Conservation (phyloP, 2,329 filamentous ascomycete genomes). For the Fusarium tupiense region DNA sequence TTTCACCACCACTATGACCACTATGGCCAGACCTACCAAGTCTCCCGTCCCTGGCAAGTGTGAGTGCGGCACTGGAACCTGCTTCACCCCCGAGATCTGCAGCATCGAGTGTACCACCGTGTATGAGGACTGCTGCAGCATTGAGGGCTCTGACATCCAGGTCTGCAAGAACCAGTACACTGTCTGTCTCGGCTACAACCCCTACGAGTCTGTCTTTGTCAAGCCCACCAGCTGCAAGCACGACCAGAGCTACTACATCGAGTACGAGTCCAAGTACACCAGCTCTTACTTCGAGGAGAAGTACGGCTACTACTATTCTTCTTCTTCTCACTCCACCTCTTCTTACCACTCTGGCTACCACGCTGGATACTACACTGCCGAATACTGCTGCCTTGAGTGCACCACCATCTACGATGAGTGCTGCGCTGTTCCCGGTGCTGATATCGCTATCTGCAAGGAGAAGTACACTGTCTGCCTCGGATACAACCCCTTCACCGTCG, state of each 20-base stretch:
- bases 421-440: conserved; percentile 8
- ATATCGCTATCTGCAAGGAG: conserved; percentile 18
- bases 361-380: conserved; percentile 24
- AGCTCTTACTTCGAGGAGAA: conserved; percentile 10
- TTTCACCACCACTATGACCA: conserved; percentile 16
- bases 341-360: conserved; percentile 1
- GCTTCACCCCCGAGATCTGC: conserved; percentile 22
- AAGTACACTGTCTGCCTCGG: conserved; percentile 27
- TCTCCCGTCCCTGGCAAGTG: conserved; percentile 1
- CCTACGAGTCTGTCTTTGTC: conserved; percentile 3
- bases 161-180: conserved; percentile 20
- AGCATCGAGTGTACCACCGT: conserved; percentile 19
- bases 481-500: conserved; percentile 15
- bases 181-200: conserved; percentile 28
- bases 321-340: neutral
- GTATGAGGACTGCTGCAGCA: conserved; percentile 24
- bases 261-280: conserved; percentile 22
- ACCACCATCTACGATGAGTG: conserved; percentile 28
- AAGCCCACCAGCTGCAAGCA: conserved; percentile 27
- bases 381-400: conserved; percentile 29
- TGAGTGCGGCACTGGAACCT: conserved; percentile 5
- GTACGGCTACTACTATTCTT: conserved; percentile 7
- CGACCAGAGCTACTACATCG: conserved; percentile 20
- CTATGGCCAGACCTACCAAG: conserved; percentile 8
- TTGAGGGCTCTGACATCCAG: neutral